Conservation (phyloP, 2,329 filamentous ascomycete genomes). For the Aspergillus sclerotialis region DNA sequence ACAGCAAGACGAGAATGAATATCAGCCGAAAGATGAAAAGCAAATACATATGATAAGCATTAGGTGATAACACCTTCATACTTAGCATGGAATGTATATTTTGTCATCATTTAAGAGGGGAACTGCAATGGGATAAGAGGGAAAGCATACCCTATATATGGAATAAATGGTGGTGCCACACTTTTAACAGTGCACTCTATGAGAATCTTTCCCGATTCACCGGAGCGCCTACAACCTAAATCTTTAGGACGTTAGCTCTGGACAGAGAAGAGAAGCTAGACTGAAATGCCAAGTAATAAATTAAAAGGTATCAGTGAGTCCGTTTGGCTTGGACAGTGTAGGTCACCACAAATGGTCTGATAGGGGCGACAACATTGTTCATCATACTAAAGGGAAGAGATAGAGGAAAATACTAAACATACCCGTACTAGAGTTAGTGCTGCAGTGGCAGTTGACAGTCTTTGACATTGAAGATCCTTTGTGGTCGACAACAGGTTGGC, state of each 20-base stretch:
- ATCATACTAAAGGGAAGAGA: slow-evolving; percentile 38
- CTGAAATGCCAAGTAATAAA: slow-evolving; percentile 5
- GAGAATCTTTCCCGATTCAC: no score
- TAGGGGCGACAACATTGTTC: slow-evolving; percentile 58
- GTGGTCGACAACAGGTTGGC: no score
- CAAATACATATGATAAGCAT: slow-evolving; percentile 53
- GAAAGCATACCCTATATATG: slow-evolving; percentile 17
- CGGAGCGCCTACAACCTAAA: no score
- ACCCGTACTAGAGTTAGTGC: slow-evolving; percentile 16
- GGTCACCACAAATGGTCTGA: slow-evolving; percentile 54
- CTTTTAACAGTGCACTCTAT: no score
- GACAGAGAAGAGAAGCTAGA: slow-evolving; percentile 6
- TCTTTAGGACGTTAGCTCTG: slow-evolving; percentile 18
- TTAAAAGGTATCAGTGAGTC: slow-evolving; percentile 43
- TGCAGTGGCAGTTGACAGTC: no score
- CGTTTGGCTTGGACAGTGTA: slow-evolving; percentile 57
- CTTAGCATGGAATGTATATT: slow-evolving; percentile 56
- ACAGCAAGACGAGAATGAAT: slow-evolving; percentile 16
- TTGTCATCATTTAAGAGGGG: slow-evolving; percentile 43
- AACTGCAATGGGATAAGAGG: slow-evolving; percentile 6
- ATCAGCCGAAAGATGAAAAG: slow-evolving; percentile 62
- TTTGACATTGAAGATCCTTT: no score
- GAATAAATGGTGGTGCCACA: slow-evolving; percentile 5
- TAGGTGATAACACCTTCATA: slow-evolving; percentile 47
- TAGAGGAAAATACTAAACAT: slow-evolving; percentile 13